phyloP scores from a whole-genome alignment of 106 monocot genomes.

The Amphibolis antarctica region DNA sequence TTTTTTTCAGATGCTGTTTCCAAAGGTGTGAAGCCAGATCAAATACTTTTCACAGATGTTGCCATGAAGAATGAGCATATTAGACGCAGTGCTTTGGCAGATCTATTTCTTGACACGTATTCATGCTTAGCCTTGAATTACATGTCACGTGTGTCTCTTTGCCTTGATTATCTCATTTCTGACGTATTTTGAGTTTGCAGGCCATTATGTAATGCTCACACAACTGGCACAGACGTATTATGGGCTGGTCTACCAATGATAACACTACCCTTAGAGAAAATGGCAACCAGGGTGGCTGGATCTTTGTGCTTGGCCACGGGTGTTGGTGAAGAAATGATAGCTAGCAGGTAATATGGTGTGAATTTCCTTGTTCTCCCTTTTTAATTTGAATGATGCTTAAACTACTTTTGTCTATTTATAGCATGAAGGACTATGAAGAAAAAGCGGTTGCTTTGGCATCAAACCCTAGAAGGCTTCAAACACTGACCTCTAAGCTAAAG shows the following conservation, averaged over 20 bases:
- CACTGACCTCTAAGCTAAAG: conserved; percentile 52
- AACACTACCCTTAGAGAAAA: conserved; percentile 84
- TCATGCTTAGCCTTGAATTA: background rate
- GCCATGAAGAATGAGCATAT: conserved; percentile 92
- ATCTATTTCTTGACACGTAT: conserved; percentile 87
- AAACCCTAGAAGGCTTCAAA: conserved; percentile 53
- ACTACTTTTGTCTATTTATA: conserved; percentile 10
- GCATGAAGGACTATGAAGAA: conserved; percentile 93
- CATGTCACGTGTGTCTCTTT: background rate
- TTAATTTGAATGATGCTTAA: background rate
- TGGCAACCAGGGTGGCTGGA: conserved; percentile 96
- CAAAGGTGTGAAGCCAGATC: conserved; percentile 67
- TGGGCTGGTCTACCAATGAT: conserved; percentile 96
- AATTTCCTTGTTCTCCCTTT: background rate
- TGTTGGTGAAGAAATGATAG: conserved; percentile 93
- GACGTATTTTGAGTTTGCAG: conserved; percentile 18
- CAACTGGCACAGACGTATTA: conserved; percentile 87
- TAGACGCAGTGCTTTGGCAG: conserved; percentile 76
- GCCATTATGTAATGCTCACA: conserved; percentile 89
- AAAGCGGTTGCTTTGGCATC: conserved; percentile 64
- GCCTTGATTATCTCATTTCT: background rate
- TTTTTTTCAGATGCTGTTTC: conserved; percentile 59
- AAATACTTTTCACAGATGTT: conserved; percentile 91
- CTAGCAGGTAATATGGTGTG: conserved; percentile 38
- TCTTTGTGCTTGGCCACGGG: conserved; percentile 85